phyloP scores from a whole-genome alignment of 345 rosid species.

The Erucastrum elatum region DNA sequence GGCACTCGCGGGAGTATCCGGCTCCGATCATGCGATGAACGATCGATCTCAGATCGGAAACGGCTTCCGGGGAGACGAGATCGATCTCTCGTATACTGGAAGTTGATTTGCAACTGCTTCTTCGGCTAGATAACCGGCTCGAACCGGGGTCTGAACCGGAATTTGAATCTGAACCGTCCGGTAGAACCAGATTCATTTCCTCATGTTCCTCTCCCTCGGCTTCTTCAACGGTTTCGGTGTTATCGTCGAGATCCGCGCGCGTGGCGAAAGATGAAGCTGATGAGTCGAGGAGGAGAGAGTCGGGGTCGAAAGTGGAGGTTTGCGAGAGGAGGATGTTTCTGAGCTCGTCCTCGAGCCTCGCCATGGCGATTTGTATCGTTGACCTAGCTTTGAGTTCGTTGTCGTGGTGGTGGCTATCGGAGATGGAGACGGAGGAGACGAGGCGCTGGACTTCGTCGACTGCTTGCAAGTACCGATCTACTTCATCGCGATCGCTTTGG shows the following conservation, averaged over 20 bases:
- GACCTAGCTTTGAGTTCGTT: constrained; percentile 51
- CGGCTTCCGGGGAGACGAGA: constrained; percentile 32
- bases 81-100: constrained; percentile 42
- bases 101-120: constrained; percentile 34
- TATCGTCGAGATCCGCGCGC: constrained; percentile 30
- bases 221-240: background rate
- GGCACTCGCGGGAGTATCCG: constrained; percentile 31
- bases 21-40: constrained; percentile 38
- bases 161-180: constrained; percentile 21
- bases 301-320: constrained; percentile 57
- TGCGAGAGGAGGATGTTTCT: constrained; percentile 69
- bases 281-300: constrained; percentile 42
- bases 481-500: constrained; percentile 71
- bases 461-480: constrained; percentile 76
- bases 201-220: background rate
- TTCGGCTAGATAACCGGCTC: constrained; percentile 33
- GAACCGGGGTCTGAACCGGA: constrained; percentile 31
- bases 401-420: constrained; percentile 24
- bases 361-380: constrained; percentile 95
- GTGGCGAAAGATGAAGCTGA: constrained; percentile 44
- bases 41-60: constrained; percentile 36
- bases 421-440: constrained; percentile 45
- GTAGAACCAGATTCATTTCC: constrained; percentile 29
- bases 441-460: constrained; percentile 75
- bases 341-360: constrained; percentile 94